Base-by-base conservation (phyloP, 345 rosid genomes). In the Lenwebbia sp. region DNA sequence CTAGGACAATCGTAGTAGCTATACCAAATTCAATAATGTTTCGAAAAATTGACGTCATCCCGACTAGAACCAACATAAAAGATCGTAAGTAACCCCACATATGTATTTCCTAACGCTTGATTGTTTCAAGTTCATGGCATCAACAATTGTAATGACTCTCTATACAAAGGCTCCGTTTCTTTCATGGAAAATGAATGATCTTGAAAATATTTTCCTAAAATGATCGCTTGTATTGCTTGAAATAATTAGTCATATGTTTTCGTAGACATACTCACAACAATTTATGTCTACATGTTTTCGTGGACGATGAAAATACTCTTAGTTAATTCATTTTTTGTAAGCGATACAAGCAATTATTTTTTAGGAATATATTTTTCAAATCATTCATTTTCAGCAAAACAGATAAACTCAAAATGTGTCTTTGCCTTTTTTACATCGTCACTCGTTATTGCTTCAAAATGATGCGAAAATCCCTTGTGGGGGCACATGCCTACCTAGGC, bases 351-450 rank as follows among this genome's bases (percentile, higher is more conserved):
- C 0, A 2, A 62, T 62, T 19, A 6, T 17, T 53, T 53, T 53
- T 17, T 15, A 53, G 22, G 21, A 17, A 15, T 5, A 5, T 4
- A 55, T 9, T 55, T 62, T 15, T 60, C 1, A 15, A 62, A 1
- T 7, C 3, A 30, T 0, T 53, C 22, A 30, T 62, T 15, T 30
- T 62, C 2, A 0, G 0, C 1, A 19, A 60, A 60, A 28, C 0
- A 30, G 17, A 65, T 15, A 5, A 30, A 65, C 33, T 0, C 3
- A 3, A 62, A 62, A 15, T 0, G 0, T 0, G 11, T 1, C 0
- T 62, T 30, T 30, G 1, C 28, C 28, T 55, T 55, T 4, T 65
- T 65, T 65, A 21, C 21, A 33, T 70, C 0, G 78, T 9, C 47
- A 0, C 78, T 33, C 25, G 10, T 33, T 33, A 33, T 19, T 33